phyloP scores from a whole-genome alignment of 1,284 basidiomycete genomes.

The Leccinum fallax region DNA sequence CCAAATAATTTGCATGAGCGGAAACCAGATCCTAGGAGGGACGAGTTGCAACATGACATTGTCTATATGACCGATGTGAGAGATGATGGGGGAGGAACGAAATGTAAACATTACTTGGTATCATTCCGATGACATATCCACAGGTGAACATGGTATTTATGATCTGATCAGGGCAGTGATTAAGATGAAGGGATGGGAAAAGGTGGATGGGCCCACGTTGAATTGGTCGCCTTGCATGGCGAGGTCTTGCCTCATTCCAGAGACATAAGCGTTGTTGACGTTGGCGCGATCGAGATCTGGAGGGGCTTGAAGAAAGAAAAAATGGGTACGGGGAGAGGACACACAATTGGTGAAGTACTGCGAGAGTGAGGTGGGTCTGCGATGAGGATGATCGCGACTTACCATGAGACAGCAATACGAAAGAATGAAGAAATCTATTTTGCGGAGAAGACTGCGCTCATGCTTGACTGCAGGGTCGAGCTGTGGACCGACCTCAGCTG shows the following conservation, averaged over 20 bases:
- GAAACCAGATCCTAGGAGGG: slow-evolving; percentile 66
- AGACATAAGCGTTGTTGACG: slow-evolving; percentile 73
- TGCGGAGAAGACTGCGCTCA: slow-evolving; percentile 43
- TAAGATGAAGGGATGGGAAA: neutral
- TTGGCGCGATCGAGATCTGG: slow-evolving; percentile 68
- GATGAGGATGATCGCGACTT: neutral
- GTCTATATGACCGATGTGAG: slow-evolving; percentile 40
- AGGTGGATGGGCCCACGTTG: slow-evolving; percentile 50
- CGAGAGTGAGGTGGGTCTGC: neutral
- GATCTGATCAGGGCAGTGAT: slow-evolving; percentile 42
- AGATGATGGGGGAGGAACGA: neutral
- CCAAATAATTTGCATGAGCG: slow-evolving; percentile 66
- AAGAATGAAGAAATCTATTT: slow-evolving; percentile 59
- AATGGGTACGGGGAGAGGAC: slow-evolving; percentile 14
- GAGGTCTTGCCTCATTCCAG: slow-evolving; percentile 82
- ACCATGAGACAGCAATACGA: slow-evolving; percentile 74
- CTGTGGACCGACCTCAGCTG: neutral
- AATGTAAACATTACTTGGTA: slow-evolving; percentile 51
- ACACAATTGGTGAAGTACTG: slow-evolving; percentile 64
- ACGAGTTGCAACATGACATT: slow-evolving; percentile 65
- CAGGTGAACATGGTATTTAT: slow-evolving; percentile 74
- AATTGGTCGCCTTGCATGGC: slow-evolving; percentile 69
- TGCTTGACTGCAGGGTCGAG: neutral
- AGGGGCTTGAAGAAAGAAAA: neutral
- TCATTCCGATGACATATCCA: slow-evolving; percentile 73